A percentile compares a stretch with the other conserved stretches of the same genome.
These are phyloP conservation scores for Daldinia vernicosa DNA, from an alignment of 495 filamentous ascomycete genomes.

Conservation along the genomic window DNA sequence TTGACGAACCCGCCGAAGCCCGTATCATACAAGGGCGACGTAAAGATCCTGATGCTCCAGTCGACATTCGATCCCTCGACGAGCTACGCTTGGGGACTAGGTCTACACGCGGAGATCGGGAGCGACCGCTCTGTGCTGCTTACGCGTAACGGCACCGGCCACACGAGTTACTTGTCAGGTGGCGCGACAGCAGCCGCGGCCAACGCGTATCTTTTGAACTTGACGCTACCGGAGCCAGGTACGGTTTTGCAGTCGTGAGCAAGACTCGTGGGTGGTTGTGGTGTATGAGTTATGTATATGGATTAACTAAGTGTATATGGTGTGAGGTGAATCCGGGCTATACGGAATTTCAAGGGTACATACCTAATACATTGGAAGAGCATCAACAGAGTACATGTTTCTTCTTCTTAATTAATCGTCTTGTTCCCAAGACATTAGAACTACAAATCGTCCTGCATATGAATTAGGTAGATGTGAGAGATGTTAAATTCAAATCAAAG, in stretches of 20 bases:
- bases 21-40: constrained; percentile 34
- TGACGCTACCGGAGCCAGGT: constrained; percentile 42
- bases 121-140: constrained; percentile 47
- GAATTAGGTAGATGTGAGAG: neutral
- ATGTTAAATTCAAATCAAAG: neutral
- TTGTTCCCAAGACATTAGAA: neutral
- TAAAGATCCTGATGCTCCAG: constrained; percentile 46
- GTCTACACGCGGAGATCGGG: constrained; percentile 43
- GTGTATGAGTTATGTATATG: constrained; percentile 1
- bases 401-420: neutral
- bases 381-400: neutral
- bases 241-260: constrained; percentile 23
- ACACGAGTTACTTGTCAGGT: constrained; percentile 45
- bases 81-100: constrained; percentile 49
- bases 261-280: neutral
- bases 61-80: constrained; percentile 51
- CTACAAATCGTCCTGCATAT: neutral
- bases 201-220: constrained; percentile 38
- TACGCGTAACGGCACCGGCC: constrained; percentile 50
- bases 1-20: constrained; percentile 44
- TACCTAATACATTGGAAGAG: neutral
- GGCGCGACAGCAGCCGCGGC: constrained; percentile 36
- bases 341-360: neutral
- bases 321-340: neutral
- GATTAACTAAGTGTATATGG: neutral